phyloP scores from a whole-genome alignment of 1,284 basidiomycete species.

The Chalciporus sp. region DNA sequence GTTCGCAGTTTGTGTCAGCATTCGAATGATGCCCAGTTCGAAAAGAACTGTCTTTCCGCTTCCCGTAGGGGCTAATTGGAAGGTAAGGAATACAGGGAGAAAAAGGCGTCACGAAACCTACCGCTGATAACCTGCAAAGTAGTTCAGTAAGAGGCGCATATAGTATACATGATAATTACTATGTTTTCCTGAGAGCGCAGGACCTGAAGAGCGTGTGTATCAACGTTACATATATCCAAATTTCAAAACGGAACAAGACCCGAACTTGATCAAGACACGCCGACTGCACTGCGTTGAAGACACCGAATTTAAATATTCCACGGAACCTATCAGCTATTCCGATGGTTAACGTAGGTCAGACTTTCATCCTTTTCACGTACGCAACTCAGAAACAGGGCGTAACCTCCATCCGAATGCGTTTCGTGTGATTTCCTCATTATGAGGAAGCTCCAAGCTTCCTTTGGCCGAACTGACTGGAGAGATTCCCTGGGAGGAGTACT shows the following conservation, averaged over 20 bases:
- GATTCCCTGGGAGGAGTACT: not conserved
- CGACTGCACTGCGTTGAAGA: slow-evolving; percentile 91
- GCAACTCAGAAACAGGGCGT: slow-evolving; percentile 70
- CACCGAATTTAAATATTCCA: slow-evolving; percentile 80
- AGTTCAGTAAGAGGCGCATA: slow-evolving; percentile 12
- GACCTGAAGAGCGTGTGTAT: slow-evolving; percentile 47
- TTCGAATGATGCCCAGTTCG: slow-evolving; percentile 85
- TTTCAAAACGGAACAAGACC: not conserved
- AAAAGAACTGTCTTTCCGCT: slow-evolving; percentile 95
- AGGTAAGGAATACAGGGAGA: slow-evolving; percentile 7
- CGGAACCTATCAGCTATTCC: slow-evolving; percentile 78
- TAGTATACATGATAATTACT: slow-evolving; percentile 41
- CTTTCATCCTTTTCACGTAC: slow-evolving; percentile 45
- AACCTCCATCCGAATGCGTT: slow-evolving; percentile 50
- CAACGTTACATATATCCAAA: not conserved
- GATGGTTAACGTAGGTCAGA: not conserved
- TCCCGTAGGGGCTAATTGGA: slow-evolving; percentile 77
- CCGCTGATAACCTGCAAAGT: slow-evolving; percentile 71
- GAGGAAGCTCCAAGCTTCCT: not conserved
- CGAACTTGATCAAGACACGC: slow-evolving; percentile 76
- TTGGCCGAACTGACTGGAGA: not conserved
- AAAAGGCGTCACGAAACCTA: slow-evolving; percentile 36
- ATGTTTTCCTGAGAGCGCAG: slow-evolving; percentile 73
- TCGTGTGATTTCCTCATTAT: slow-evolving; percentile 31
- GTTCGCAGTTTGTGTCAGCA: slow-evolving; percentile 55